phyloP scores from a whole-genome alignment of 305 asterid species.

The Andrographis paniculata region DNA sequence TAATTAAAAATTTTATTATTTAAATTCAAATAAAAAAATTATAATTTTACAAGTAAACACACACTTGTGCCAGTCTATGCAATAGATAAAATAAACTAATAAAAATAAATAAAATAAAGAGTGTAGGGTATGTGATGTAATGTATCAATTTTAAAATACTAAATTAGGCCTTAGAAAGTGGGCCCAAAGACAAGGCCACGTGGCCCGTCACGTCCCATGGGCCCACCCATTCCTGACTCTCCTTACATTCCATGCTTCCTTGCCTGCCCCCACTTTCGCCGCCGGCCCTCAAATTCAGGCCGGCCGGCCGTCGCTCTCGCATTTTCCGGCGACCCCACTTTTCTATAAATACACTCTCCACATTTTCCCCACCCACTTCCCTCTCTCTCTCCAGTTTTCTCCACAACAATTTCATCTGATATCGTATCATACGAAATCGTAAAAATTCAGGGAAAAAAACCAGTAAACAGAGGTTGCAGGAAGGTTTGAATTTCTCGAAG shows the following conservation, averaged over 20 bases:
- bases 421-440: slow-evolving; percentile 12
- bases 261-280: slow-evolving; percentile 24
- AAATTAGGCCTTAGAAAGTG: slow-evolving; percentile 6
- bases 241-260: slow-evolving; percentile 10
- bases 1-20: no score
- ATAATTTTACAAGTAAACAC: no score
- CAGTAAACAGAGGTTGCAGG: no score
- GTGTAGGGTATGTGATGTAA: not conserved
- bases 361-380: slow-evolving; percentile 14
- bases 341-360: slow-evolving; percentile 18
- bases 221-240: slow-evolving; percentile 47
- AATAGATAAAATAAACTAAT: no score
- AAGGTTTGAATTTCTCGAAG: no score
- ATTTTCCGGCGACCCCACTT: slow-evolving; percentile 31
- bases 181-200: slow-evolving; percentile 48
- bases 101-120: no score
- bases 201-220: slow-evolving; percentile 46
- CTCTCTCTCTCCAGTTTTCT: not conserved
- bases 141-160: slow-evolving; percentile 18
- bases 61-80: no score
- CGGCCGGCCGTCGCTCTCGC: slow-evolving; percentile 28
- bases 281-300: slow-evolving; percentile 24
- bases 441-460: no score
- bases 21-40: no score
- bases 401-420: slow-evolving; percentile 9